Conservation (phyloP, 352 stramenopile species). For the Pythium periplocum region DNA sequence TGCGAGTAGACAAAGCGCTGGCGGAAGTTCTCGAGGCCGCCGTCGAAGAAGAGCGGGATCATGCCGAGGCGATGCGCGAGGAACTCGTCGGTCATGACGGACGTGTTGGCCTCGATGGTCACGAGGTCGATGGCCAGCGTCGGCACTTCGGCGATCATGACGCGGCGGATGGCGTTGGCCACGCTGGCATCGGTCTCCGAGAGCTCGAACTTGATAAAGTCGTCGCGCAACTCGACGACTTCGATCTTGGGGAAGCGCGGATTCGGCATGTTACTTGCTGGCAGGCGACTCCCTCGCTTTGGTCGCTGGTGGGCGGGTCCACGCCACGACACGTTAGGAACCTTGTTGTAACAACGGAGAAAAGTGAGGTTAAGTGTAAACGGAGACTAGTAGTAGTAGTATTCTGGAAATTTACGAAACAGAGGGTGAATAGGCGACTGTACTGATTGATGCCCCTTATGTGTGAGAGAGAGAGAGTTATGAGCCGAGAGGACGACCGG, state of each 20-base stretch:
- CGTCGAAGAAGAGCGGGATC: constrained; percentile 92
- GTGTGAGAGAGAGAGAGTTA: not conserved
- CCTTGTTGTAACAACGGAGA: too few species aligned
- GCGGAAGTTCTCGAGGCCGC: constrained; percentile 83
- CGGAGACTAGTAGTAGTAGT: too few species aligned
- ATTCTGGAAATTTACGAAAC: too few species aligned
- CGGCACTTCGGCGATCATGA: constrained; percentile 97
- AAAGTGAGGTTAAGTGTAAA: too few species aligned
- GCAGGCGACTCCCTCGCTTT: not conserved
- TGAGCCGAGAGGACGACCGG: constrained; percentile 45
- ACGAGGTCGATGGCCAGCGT: constrained; percentile 99
- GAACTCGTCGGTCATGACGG: constrained; percentile 98
- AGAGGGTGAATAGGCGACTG: too few species aligned
- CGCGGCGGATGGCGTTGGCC: constrained; percentile 95
- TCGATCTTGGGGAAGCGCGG: constrained; percentile 92
- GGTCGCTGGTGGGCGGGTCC: too few species aligned
- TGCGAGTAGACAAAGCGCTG: constrained; percentile 88
- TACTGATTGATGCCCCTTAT: too few species aligned
- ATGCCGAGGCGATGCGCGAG: constrained; percentile 97
- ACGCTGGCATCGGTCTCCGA: constrained; percentile 95
- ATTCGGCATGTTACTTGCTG: constrained; percentile 60
- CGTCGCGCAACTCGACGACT: constrained; percentile 91
- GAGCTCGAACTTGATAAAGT: constrained; percentile 97
- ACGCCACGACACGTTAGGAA: too few species aligned
- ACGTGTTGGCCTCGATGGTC: constrained; percentile 96